phyloP scores from a whole-genome alignment of 257 asterid species.

The Plectranthus barbatus region DNA sequence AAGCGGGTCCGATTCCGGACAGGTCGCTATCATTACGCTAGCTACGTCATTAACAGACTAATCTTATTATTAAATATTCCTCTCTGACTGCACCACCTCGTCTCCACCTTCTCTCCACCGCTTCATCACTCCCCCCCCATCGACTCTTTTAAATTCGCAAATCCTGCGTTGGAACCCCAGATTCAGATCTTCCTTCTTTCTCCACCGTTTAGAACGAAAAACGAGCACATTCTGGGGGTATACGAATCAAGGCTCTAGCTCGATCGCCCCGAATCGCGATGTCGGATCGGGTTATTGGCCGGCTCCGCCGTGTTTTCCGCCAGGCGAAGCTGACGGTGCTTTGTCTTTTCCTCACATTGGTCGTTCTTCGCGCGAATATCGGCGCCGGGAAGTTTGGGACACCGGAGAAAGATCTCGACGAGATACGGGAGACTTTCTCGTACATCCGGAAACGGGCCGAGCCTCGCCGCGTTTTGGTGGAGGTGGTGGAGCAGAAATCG shows the following conservation, averaged over 20 bases:
- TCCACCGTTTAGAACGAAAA: not conserved
- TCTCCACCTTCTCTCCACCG: not conserved
- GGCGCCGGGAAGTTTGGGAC: conserved; percentile 91
- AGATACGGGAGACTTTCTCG: conserved; percentile 70
- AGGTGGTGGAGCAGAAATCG: conserved; percentile 19
- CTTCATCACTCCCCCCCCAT: conserved; percentile 6
- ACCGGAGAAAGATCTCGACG: conserved; percentile 78
- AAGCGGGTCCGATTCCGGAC: not conserved
- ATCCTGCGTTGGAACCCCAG: not conserved
- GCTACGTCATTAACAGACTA: not conserved
- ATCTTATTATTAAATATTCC: not conserved
- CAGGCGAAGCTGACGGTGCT: conserved; percentile 64
- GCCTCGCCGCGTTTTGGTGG: conserved; percentile 74
- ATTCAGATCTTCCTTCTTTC: not conserved
- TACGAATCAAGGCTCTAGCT: not conserved
- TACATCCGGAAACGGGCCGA: conserved; percentile 57
- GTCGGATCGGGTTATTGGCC: conserved; percentile 58
- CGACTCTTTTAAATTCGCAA: conserved; percentile 5
- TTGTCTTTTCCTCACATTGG: conserved; percentile 61
- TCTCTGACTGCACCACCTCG: conserved; percentile 11
- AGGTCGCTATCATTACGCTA: not conserved
- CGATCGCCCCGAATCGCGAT: conserved; percentile 16
- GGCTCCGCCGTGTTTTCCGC: conserved; percentile 48
- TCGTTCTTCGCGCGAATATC: conserved; percentile 60
- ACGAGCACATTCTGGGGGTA: not conserved